Percentiles rank a stretch among this genome's conserved stretches.
These are phyloP conservation scores for Xylaria arbuscula DNA, from an alignment of 2,329 filamentous ascomycete species.

Conservation along the genomic window DNA sequence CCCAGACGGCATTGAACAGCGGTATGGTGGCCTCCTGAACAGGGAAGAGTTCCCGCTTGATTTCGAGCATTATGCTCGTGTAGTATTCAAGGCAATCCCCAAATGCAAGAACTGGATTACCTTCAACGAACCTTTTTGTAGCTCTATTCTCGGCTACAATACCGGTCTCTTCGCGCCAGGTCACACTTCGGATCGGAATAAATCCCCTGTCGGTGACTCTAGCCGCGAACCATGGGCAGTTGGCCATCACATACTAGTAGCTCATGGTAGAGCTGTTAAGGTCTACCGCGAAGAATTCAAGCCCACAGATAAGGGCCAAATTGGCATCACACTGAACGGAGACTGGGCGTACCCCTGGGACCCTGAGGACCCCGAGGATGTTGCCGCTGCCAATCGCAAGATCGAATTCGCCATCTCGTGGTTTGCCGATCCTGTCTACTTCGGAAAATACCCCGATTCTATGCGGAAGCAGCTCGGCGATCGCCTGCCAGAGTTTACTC, in stretches of 20 bases:
- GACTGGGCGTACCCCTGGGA: conserved; percentile 89
- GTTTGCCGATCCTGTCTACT: conserved; percentile 90
- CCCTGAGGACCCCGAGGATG: conserved; percentile 76
- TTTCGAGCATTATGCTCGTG: conserved; percentile 80
- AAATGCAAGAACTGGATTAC: conserved; percentile 91
- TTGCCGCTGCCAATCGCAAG: conserved; percentile 81
- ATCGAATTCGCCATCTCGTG: conserved; percentile 88
- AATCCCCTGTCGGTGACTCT: conserved; percentile 77
- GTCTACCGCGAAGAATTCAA: conserved; percentile 87
- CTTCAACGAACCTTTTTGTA: conserved; percentile 92
- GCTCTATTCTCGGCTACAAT: conserved; percentile 81
- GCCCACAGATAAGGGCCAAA: conserved; percentile 75
- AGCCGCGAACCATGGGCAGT: conserved; percentile 83
- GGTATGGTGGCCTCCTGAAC: conserved; percentile 84
- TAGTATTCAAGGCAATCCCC: conserved; percentile 78
- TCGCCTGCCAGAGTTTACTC: conserved; percentile 78
- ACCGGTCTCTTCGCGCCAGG: conserved; percentile 83
- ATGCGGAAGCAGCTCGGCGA: conserved; percentile 85
- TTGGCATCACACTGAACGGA: conserved; percentile 89
- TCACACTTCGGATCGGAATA: conserved; percentile 79
- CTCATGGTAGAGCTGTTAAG: conserved; percentile 84
- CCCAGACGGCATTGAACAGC: conserved; percentile 79
- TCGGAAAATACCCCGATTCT: conserved; percentile 83
- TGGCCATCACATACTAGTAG: conserved; percentile 82
- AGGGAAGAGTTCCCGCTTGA: conserved; percentile 85